phyloP scores from a whole-genome alignment of 2,329 filamentous ascomycete genomes.

The Pyrenophora teres region DNA sequence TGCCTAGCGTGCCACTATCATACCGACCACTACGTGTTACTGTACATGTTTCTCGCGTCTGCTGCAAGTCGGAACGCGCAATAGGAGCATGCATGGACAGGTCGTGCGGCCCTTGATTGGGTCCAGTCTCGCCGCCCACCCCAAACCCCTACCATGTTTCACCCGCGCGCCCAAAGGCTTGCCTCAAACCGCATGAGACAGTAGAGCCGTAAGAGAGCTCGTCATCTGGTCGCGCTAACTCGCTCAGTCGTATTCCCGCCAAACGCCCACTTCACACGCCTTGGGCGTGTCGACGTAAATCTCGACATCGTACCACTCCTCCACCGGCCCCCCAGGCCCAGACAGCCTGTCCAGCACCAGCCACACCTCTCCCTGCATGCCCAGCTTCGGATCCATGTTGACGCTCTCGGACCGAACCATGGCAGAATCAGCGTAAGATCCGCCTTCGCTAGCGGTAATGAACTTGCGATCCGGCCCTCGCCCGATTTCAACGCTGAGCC shows the following conservation, averaged over 20 bases:
- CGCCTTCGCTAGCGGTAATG: constrained; percentile 70
- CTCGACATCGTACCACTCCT: constrained; percentile 58
- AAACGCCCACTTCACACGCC: constrained; percentile 51
- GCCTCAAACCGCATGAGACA: background rate
- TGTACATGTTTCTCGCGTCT: constrained; percentile 21
- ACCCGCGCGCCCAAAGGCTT: constrained; percentile 8
- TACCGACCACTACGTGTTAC: background rate
- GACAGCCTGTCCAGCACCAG: constrained; percentile 81
- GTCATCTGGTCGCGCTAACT: background rate
- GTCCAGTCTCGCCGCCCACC: constrained; percentile 27
- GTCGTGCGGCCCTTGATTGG: constrained; percentile 36
- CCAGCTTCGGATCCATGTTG: constrained; percentile 70
- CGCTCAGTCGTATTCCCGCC: constrained; percentile 49
- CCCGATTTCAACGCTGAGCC: constrained; percentile 74
- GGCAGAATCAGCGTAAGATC: constrained; percentile 73
- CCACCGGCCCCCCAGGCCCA: constrained; percentile 53
- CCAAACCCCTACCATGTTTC: constrained; percentile 22
- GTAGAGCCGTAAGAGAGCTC: background rate
- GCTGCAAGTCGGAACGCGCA: constrained; percentile 28
- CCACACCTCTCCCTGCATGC: constrained; percentile 67
- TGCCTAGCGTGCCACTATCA: constrained; percentile 29
- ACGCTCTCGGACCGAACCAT: constrained; percentile 72
- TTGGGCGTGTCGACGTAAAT: constrained; percentile 53
- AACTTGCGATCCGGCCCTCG: constrained; percentile 69
- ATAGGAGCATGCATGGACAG: constrained; percentile 27